Evolutionary conservation across 352 stramenopile genomes (phyloP).

Genomic region (Phytopythium sindhum): DNA sequence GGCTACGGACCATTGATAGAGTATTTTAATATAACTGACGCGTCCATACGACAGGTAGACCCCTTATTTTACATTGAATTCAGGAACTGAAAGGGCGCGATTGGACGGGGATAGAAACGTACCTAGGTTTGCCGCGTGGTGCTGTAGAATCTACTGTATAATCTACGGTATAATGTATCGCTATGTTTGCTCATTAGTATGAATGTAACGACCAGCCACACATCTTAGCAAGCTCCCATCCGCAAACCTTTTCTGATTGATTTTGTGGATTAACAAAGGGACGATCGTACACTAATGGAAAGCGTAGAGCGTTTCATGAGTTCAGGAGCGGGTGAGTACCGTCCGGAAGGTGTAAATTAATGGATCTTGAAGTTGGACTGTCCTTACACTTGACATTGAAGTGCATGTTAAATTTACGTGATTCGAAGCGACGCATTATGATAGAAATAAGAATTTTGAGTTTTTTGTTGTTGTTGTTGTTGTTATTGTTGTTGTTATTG

Average conservation of each 20-base stretch:
- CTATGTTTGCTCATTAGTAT: too few relatives aligned
- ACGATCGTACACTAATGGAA: background rate
- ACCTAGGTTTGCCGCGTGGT: too few relatives aligned
- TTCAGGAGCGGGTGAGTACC: background rate
- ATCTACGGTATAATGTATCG: too few relatives aligned
- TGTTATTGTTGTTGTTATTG: too few relatives aligned
- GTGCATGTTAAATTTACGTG: background rate
- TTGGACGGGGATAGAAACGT: background rate
- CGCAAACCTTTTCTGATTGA: background rate
- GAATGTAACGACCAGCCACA: too few relatives aligned
- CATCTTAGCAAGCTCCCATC: background rate
- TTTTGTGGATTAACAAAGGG: background rate
- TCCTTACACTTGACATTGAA: slow-evolving; percentile 3
- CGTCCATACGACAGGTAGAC: too few relatives aligned
- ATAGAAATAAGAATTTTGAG: background rate
- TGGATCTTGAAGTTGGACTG: background rate
- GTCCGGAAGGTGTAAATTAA: background rate
- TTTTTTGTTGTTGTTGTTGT: too few relatives aligned
- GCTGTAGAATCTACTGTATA: too few relatives aligned
- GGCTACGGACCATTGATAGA: background rate
- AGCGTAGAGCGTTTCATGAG: background rate
- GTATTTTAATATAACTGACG: too few relatives aligned
- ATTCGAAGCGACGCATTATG: background rate
- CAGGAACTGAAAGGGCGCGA: background rate
- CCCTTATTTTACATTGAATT: background rate